These are phyloP conservation scores for Colletotrichum navitas DNA, from an alignment of 2,329 filamentous ascomycete genomes.

Conservation along the genomic window DNA sequence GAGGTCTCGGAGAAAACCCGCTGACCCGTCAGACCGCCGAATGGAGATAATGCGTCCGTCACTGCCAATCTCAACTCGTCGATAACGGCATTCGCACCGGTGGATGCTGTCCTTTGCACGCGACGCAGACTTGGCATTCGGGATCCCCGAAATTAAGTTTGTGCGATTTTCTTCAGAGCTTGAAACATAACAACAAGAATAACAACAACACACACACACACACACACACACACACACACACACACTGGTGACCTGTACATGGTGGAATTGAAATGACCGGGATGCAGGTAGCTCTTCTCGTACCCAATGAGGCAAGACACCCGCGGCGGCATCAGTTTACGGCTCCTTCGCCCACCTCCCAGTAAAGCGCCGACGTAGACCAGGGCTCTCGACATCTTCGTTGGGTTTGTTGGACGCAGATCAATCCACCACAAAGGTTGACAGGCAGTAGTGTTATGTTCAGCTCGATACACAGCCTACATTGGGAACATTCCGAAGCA, in stretches of 20 bases:
- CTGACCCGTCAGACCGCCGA: background rate
- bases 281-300: no score
- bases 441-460: background rate
- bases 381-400: background rate
- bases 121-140: constrained; percentile 6
- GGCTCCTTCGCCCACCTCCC: background rate
- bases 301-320: background rate
- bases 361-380: background rate
- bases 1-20: constrained; percentile 12
- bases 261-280: background rate
- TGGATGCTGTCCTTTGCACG: background rate
- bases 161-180: background rate
- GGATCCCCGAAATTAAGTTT: constrained; percentile 11
- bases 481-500: constrained; percentile 1
- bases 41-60: constrained; percentile 22
- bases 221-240: background rate
- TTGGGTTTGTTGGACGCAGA: background rate
- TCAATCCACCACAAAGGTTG: background rate
- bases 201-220: background rate
- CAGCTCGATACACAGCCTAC: background rate
- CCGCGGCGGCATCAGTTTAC: background rate
- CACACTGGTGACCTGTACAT: background rate
- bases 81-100: constrained; percentile 6
- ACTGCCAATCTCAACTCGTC: constrained; percentile 14
- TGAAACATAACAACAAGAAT: background rate